Conservation (phyloP, 768 basidiomycete species). For the Russula vinacea region DNA sequence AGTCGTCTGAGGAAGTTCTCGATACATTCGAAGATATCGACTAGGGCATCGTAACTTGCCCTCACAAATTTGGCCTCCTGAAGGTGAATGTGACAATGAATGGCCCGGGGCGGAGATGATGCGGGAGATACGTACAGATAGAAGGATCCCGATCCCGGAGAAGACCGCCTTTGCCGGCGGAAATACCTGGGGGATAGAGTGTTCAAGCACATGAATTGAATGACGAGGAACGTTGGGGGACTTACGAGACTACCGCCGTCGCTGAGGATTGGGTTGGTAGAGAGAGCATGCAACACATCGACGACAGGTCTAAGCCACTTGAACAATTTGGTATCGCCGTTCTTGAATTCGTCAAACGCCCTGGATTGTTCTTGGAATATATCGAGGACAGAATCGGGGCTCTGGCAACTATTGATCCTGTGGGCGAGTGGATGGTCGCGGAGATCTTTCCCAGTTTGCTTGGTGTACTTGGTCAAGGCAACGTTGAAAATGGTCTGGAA, state of each 20-base stretch:
- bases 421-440: background rate
- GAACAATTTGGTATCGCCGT: background rate
- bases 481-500: background rate
- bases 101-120: too few relatives aligned
- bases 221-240: too few relatives aligned
- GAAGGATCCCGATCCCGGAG: background rate
- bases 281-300: background rate
- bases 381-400: background rate
- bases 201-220: background rate
- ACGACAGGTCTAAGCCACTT: background rate
- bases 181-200: background rate
- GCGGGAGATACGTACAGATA: background rate
- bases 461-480: background rate
- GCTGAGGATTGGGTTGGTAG: background rate
- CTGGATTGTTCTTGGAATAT: background rate
- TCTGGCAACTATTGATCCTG: background rate
- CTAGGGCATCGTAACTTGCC: too few relatives aligned
- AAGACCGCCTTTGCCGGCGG: background rate
- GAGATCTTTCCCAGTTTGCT: background rate
- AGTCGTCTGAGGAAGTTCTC: background rate
- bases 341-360: background rate
- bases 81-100: too few relatives aligned
- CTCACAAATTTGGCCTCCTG: too few relatives aligned
- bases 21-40: too few relatives aligned
- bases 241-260: background rate